phyloP scores from a whole-genome alignment of 495 filamentous ascomycete genomes.

The Lophiostoma macrostomum region DNA sequence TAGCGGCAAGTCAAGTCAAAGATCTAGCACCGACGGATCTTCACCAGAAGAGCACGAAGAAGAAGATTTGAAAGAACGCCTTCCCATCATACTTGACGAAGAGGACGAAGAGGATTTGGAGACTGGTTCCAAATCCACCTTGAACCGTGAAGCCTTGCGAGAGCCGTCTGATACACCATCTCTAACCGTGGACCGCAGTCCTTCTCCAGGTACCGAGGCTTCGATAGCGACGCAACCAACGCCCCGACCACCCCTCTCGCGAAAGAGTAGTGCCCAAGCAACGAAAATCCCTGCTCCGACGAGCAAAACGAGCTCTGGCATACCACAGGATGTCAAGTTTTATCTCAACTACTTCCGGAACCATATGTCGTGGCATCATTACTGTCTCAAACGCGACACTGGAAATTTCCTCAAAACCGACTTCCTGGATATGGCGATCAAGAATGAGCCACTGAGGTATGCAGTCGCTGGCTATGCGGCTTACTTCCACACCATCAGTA shows the following conservation, averaged over 20 bases:
- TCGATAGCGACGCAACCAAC: background rate
- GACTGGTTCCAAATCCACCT: constrained; percentile 30
- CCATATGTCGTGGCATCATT: constrained; percentile 74
- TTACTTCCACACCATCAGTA: constrained; percentile 73
- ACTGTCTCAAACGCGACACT: constrained; percentile 65
- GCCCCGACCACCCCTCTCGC: constrained; percentile 16
- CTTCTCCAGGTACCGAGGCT: constrained; percentile 38
- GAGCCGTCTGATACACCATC: constrained; percentile 37
- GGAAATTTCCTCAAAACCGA: constrained; percentile 68
- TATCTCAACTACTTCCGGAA: constrained; percentile 76
- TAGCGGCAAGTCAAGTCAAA: constrained; percentile 41
- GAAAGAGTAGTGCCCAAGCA: constrained; percentile 16
- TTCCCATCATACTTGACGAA: constrained; percentile 67
- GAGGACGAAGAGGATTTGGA: constrained; percentile 54
- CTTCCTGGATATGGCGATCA: constrained; percentile 67
- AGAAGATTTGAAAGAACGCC: constrained; percentile 50
- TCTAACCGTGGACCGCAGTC: constrained; percentile 33
- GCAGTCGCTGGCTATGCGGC: constrained; percentile 89
- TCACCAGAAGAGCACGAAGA: constrained; percentile 56
- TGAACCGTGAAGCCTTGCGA: constrained; percentile 8
- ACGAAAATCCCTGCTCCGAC: constrained; percentile 20
- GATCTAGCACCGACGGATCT: constrained; percentile 44
- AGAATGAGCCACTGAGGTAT: constrained; percentile 79
- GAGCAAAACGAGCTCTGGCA: constrained; percentile 7
- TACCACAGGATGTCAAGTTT: constrained; percentile 60